Conservation (phyloP, 2,329 filamentous ascomycete species). For the Microdochium bolleyi region DNA sequence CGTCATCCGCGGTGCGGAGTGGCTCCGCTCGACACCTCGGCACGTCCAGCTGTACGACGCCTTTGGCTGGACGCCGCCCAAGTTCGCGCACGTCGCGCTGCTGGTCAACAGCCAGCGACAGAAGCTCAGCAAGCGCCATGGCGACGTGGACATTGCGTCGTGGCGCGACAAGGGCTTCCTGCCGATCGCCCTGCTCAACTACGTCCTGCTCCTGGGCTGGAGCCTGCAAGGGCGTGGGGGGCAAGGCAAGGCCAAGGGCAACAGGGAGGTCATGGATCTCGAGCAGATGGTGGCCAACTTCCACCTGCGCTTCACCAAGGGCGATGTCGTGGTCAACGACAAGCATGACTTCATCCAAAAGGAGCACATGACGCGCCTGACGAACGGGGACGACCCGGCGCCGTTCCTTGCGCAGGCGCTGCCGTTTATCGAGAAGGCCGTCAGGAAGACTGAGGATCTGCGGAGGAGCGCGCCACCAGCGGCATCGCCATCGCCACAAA, state of each 20-base stretch:
- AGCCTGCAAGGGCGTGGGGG: slow-evolving; percentile 31
- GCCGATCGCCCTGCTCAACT: slow-evolving; percentile 58
- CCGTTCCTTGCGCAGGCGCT: slow-evolving; percentile 3
- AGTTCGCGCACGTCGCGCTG: slow-evolving; percentile 75
- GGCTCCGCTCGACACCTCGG: slow-evolving; percentile 87
- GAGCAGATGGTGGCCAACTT: slow-evolving; percentile 65
- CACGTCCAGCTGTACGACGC: slow-evolving; percentile 65
- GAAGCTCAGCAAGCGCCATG: slow-evolving; percentile 82
- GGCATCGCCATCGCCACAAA: neutral
- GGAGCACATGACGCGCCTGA: slow-evolving; percentile 9
- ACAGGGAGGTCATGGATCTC: slow-evolving; percentile 64
- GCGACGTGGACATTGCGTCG: slow-evolving; percentile 39
- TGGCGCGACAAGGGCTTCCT: slow-evolving; percentile 39
- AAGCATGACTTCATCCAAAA: slow-evolving; percentile 75
- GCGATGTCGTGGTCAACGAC: slow-evolving; percentile 75
- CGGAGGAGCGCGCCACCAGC: neutral
- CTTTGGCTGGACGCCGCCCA: slow-evolving; percentile 64
- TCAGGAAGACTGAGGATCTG: slow-evolving; percentile 1
- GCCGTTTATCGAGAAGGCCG: slow-evolving; percentile 1
- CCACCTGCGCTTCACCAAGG: slow-evolving; percentile 80
- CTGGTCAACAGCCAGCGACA: slow-evolving; percentile 60
- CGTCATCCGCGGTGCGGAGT: slow-evolving; percentile 91
- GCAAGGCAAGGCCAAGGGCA: slow-evolving; percentile 15
- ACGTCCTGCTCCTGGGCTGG: slow-evolving; percentile 81
- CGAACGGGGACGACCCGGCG: neutral